Conservation (phyloP, 2,329 filamentous ascomycete genomes). For the Colletotrichum sp. region DNA sequence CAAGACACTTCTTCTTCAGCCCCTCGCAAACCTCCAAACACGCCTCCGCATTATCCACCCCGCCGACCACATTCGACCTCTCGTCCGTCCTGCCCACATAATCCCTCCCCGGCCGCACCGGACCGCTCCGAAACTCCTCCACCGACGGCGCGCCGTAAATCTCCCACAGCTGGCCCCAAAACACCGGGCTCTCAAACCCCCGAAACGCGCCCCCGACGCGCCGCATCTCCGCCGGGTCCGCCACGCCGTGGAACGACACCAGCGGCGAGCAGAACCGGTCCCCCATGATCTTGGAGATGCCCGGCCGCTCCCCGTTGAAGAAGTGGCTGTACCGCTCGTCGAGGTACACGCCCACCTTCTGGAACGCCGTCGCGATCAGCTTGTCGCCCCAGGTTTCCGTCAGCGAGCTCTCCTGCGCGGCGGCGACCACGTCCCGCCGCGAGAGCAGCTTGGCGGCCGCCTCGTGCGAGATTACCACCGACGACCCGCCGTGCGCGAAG, state of each 20-base stretch:
- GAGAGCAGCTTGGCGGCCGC: constrained; percentile 53
- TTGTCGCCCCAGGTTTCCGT: constrained; percentile 60
- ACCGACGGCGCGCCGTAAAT: constrained; percentile 49
- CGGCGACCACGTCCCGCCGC: constrained; percentile 44
- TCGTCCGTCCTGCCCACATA: constrained; percentile 57
- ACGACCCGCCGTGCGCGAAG: constrained; percentile 63
- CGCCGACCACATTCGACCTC: constrained; percentile 38
- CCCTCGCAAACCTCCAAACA: constrained; percentile 49
- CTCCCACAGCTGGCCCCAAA: constrained; percentile 56
- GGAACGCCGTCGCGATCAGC: constrained; percentile 57
- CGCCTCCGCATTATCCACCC: constrained; percentile 42
- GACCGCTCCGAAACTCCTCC: constrained; percentile 37
- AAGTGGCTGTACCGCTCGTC: constrained; percentile 58
- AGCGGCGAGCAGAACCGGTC: constrained; percentile 61
- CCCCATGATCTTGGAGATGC: constrained; percentile 50
- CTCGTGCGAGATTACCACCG: constrained; percentile 55
- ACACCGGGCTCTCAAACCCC: constrained; percentile 41
- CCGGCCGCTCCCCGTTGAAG: constrained; percentile 61
- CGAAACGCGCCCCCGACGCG: constrained; percentile 46
- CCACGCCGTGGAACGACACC: constrained; percentile 57
- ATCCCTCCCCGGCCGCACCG: constrained; percentile 45
- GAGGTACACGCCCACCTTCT: constrained; percentile 58
- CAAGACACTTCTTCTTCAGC: constrained; percentile 46
- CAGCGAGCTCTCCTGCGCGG: constrained; percentile 52
- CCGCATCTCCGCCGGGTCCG: constrained; percentile 49